phyloP scores from a whole-genome alignment of 345 rosid genomes.

The Litchi chinensis region DNA sequence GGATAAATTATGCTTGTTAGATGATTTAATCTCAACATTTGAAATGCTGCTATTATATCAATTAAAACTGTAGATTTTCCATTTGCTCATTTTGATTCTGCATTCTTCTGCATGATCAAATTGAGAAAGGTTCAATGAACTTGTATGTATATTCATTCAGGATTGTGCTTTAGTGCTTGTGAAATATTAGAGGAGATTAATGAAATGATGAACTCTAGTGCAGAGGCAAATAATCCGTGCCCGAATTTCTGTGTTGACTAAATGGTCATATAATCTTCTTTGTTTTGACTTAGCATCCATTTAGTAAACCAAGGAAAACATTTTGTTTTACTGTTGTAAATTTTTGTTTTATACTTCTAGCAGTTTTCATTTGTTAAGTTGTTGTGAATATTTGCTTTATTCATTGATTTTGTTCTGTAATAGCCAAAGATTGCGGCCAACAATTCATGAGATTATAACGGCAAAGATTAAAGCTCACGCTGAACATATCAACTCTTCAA shows the following conservation, averaged over 20 bases:
- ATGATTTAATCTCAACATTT: background rate
- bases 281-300: background rate
- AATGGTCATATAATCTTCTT: background rate
- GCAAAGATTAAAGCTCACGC: constrained; percentile 82
- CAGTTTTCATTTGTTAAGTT: background rate
- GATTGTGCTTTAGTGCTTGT: background rate
- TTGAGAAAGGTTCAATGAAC: background rate
- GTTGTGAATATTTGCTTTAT: constrained; percentile 10
- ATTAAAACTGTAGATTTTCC: background rate
- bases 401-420: constrained; percentile 32
- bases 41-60: background rate
- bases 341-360: background rate
- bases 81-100: background rate
- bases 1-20: background rate
- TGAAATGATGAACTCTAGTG: background rate
- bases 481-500: constrained; percentile 62
- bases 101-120: background rate
- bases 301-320: background rate
- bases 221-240: background rate
- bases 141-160: background rate
- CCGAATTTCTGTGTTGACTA: background rate
- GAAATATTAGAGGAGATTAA: background rate
- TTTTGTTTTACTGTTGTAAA: background rate
- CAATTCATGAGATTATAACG: constrained; percentile 90
- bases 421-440: constrained; percentile 95